Evolutionary conservation across 352 stramenopile genomes (phyloP), one percentile per base, ranked within the genome.

Genomic region (Elongisporangium senticosum): DNA sequence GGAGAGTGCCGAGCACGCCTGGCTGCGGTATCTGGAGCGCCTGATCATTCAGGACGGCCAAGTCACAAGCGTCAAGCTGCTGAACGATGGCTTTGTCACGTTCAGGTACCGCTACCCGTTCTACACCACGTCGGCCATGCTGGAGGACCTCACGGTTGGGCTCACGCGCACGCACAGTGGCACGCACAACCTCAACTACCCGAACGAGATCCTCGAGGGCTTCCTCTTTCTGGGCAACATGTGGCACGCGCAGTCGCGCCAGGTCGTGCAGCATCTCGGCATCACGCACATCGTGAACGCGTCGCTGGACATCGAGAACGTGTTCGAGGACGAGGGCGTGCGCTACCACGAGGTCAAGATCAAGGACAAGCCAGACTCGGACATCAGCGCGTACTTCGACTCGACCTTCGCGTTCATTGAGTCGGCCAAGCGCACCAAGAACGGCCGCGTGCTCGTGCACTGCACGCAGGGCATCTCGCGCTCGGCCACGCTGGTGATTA

Each of bases 161-260:
- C 48, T 91, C 26, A 83, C 71, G 52, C 83, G 85, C 51, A 94
- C 85, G 24, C 83, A 84, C 56, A 94, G 85, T 61, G 85, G 85
- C 20, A 93, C 78, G 5, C 85, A 95, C 74, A 89, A 90, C 69
- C 58, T 95, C 19, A 93, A 91, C 67, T 95, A 95, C 72, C 85
- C 85, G 49, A 95, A 95, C 56, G 85, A 95, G 61, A 89, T 95
- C 54, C 67, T 95, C 33, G 85, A 95, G 52, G 83, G 83, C 1
- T 95, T 95, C 65, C 61, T 95, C 7, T 95, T 90, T 59, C 69
- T 95, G 20, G 85, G 85, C 48, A 95, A 95, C 67, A 93, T 95
- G 83, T 95, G 85, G 85, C 85, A 95, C 64, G 85, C 84, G 19
- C 82, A 94, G 66, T 86, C 71, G 26, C 78, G 79, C 63, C 73